phyloP scores from a whole-genome alignment of 305 asterid species.

The Lippia alba region DNA sequence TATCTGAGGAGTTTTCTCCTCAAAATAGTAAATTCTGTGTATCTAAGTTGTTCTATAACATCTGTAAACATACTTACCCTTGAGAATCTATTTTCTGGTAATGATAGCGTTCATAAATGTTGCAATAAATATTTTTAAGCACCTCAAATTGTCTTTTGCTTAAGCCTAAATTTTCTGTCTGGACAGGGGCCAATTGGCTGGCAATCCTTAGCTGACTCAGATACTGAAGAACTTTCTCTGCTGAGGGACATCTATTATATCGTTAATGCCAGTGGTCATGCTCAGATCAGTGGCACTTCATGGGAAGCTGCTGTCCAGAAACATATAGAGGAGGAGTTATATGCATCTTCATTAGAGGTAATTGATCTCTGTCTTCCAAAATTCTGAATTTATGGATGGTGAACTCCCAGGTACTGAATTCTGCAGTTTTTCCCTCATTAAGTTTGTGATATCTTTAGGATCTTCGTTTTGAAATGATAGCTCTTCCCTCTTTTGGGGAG shows the following conservation, averaged over 20 bases:
- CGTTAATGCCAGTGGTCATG: slow-evolving; percentile 66
- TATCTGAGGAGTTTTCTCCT: slow-evolving; percentile 28
- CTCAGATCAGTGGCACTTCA: slow-evolving; percentile 79
- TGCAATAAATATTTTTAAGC: slow-evolving; percentile 19
- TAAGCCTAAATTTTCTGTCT: slow-evolving; percentile 38
- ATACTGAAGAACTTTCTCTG: slow-evolving; percentile 68
- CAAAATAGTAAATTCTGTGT: slow-evolving; percentile 25
- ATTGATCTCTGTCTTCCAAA: slow-evolving; percentile 28
- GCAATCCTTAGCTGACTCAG: slow-evolving; percentile 79
- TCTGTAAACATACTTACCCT: slow-evolving; percentile 20
- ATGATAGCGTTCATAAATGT: slow-evolving; percentile 20
- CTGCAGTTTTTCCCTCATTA: slow-evolving; percentile 26
- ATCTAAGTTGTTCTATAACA: slow-evolving; percentile 2
- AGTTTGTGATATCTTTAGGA: slow-evolving; percentile 27
- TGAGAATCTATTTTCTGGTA: slow-evolving; percentile 12
- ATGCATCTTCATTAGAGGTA: slow-evolving; percentile 88
- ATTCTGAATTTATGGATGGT: slow-evolving; percentile 30
- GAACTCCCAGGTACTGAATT: slow-evolving; percentile 20
- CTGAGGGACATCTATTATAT: slow-evolving; percentile 71
- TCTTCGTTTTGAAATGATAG: slow-evolving; percentile 27
- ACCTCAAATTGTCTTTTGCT: slow-evolving; percentile 13
- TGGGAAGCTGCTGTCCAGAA: slow-evolving; percentile 97
- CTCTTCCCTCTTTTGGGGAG: slow-evolving; percentile 11
- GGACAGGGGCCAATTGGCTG: slow-evolving; percentile 94
- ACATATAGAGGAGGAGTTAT: slow-evolving; percentile 90